A percentile compares a stretch with the other conserved stretches of the same genome.
Evolutionary conservation across 1,284 basidiomycete genomes (phyloP).

Genomic region (Sanguinoderma infundibulare): DNA sequence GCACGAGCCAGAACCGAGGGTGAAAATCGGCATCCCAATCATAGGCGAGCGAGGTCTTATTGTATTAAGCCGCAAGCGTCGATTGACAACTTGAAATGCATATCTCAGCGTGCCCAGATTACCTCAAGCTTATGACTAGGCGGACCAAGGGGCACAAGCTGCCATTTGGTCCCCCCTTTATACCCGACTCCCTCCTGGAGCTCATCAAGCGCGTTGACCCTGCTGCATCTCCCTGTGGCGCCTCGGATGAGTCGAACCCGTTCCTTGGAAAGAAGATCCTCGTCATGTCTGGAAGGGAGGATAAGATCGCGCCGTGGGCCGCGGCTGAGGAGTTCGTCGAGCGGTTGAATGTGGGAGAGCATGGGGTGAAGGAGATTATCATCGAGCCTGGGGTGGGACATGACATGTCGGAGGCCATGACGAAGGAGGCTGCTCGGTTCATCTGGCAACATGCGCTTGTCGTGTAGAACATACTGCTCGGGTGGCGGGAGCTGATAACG

Average conservation of each 20-base stretch:
- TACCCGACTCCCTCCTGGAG: conserved; percentile 58
- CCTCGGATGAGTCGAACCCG: conserved; percentile 49
- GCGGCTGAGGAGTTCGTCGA: conserved; percentile 56
- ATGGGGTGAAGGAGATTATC: conserved; percentile 53
- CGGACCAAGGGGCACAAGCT: conserved; percentile 57
- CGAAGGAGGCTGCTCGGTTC: conserved; percentile 48
- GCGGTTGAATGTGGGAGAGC: conserved; percentile 49
- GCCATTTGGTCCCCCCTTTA: conserved; percentile 54
- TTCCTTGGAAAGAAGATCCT: conserved; percentile 75
- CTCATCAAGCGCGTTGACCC: conserved; percentile 54
- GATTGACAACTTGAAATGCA: not conserved
- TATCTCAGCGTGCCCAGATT: conserved; percentile 66
- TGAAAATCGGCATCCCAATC: conserved; percentile 76
- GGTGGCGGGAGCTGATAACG: not conserved
- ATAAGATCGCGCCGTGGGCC: conserved; percentile 63
- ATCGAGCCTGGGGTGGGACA: conserved; percentile 57
- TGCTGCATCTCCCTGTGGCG: conserved; percentile 42
- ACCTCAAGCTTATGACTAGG: conserved; percentile 58
- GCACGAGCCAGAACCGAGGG: conserved; percentile 54
- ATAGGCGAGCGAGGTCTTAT: conserved; percentile 48
- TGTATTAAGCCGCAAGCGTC: not conserved
- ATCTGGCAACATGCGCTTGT: conserved; percentile 37
- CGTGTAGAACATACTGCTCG: not conserved
- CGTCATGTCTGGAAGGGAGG: conserved; percentile 63
- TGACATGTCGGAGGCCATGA: conserved; percentile 56